Evolutionary conservation across 2,329 filamentous ascomycete genomes (phyloP), one percentile per base, ranked within the genome.

Genomic region (Teratosphaeriaceae sp.): DNA sequence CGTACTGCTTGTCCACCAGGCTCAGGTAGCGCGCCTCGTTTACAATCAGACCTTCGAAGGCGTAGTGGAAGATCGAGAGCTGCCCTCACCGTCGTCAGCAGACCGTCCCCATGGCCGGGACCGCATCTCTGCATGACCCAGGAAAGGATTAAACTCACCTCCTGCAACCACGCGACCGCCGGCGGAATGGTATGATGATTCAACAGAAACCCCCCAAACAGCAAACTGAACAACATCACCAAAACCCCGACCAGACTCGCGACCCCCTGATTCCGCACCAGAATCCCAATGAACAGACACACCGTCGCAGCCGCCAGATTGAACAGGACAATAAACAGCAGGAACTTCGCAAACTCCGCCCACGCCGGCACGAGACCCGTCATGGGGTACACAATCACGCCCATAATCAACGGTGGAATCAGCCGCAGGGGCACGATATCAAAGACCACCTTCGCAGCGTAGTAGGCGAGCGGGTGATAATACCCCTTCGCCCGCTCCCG

Each of bases 51-150:
- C 87, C 85, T 71, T 98, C 92, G 56, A 97, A 97, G 4, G 84
- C 90, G 61, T 94, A 98, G 63, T 98, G 92, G 76, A 98, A 98
- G 50, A 98, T 98, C 1, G 89, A 96, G 8, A 98, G 70, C 68
- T 84, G 53, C 2, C 6, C 21, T 40, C 9, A 3, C 15, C 22
- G 41, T 24, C 13, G 44, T 66, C 55, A 70, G 59, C 36, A 26
- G 11, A 15, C 36, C n/a, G n/a, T n/a, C n/a, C n/a, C n/a, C n/a
- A n/a, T n/a, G n/a, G n/a, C n/a, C n/a, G n/a, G n/a, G 16, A 36
- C n/a, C n/a, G n/a, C n/a, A n/a, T n/a, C n/a, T n/a, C n/a, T n/a
- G n/a, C n/a, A n/a, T n/a, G n/a, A n/a, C n/a, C n/a, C n/a, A n/a
- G n/a, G n/a, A n/a, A n/a, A n/a, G n/a, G n/a, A n/a, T n/a, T n/a